A percentile compares a stretch with the other conserved stretches of the same genome.
Conservation (phyloP, 192 early-diverging fungal genomes). For the Entomortierella beljakovae region DNA sequence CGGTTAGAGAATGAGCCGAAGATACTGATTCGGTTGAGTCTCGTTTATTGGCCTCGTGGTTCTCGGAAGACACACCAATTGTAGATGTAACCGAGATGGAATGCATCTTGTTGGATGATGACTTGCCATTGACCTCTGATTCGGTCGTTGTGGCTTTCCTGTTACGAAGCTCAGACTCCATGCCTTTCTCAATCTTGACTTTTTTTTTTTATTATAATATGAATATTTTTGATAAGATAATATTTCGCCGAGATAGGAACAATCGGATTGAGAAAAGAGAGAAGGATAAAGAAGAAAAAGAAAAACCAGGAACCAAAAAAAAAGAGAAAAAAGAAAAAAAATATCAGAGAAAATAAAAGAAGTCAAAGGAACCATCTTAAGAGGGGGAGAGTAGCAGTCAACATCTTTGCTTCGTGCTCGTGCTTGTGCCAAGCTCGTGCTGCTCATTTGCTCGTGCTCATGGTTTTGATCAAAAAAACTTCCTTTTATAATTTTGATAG, state of each 20-base stretch:
- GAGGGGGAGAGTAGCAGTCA: background rate
- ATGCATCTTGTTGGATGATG: constrained; percentile 46
- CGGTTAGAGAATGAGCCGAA: constrained; percentile 16
- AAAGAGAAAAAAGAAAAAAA: background rate
- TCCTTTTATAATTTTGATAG: too few relatives aligned
- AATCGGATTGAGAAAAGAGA: background rate
- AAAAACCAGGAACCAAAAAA: constrained; percentile 1
- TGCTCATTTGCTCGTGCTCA: constrained; percentile 6
- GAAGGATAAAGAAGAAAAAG: constrained; percentile 6
- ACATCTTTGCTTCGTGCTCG: background rate
- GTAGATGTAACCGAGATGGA: background rate
- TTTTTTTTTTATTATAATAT: too few relatives aligned
- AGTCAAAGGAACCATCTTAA: background rate
- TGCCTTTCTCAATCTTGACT: background rate
- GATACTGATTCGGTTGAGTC: constrained; percentile 27
- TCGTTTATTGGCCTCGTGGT: background rate
- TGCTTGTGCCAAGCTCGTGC: constrained; percentile 10
- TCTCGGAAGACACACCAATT: background rate
- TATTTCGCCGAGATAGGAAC: background rate
- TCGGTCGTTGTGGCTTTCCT: constrained; percentile 23
- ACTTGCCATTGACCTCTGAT: constrained; percentile 22
- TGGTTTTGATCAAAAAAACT: background rate
- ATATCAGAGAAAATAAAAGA: background rate
- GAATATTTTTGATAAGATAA: background rate
- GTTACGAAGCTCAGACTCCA: constrained; percentile 54